Evolutionary conservation across 345 rosid genomes (phyloP), one percentile per base, ranked within the genome.

Genomic region (Citrus australasica): DNA sequence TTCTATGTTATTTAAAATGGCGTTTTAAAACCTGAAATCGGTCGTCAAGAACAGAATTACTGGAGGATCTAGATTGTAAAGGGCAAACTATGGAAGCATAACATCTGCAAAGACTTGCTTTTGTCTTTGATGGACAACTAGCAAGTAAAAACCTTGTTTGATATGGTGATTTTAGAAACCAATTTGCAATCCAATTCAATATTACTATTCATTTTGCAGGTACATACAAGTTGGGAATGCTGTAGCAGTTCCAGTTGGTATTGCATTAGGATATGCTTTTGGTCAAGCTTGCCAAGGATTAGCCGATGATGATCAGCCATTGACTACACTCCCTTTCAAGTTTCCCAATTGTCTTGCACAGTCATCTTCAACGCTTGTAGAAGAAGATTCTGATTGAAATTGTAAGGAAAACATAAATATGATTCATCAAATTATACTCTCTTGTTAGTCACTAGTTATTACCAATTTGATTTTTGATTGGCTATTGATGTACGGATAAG

Each of bases 271-370:
- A 32, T 32, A 32, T 4, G 35, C 35, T 16, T 17, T 16, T 51
- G 8, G 27, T 25, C 19, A 74, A 74, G 86, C 87, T 25, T 63
- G 78, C 35, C 83, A 82, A 68, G 68, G 86, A 7, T 64, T 76
- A 22, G 38, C 71, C 6, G 83, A 85, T 11, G 84, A 83, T 51
- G 76, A 83, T 33, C 33, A 83, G n/a, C 83, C 83, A 1, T 61
- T 86, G 27, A 74, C 40, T 9, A 69, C 58, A 4, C 61, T 83
- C 1, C 83, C 83, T 22, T 81, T 83, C 28, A 83, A 71, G 76
- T 86, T 63, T 55, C 82, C 85, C 28, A 10, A 72, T 51, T 73
- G 78, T 75, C 73, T 80, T 61, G 77, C 27, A 38, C 67, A 9
- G 30, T 68, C 72, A 24, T 40, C 56, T 68, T 42, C 56, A 40